Base-by-base conservation (phyloP, 106 monocot genomes). In the Dioscorea dumetorum region DNA sequence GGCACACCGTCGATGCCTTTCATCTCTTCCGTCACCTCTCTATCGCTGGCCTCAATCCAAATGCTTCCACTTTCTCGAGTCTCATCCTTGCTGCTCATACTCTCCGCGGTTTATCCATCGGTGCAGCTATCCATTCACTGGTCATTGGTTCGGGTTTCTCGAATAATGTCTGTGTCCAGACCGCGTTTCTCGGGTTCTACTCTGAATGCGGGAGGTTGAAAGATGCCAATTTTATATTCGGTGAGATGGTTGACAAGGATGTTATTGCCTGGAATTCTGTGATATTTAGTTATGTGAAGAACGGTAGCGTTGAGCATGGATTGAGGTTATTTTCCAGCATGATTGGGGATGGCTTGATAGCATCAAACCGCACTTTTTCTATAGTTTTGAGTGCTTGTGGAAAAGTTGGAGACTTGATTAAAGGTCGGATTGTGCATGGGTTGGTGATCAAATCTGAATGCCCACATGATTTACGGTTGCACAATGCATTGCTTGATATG, bases 201-300 rank as follows among this genome's bases (percentile, higher is more conserved):
- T 76, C 83, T 2, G 73, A 67, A 8, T 78, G 67, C 23, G 83
- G 81, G 12, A 22, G 24, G 12, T 14, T 22, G 12, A 69, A 71
- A 53, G 16, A 49, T 56, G 86, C 81, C 6, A 67, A 78, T 61
- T 61, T 20, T 48, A 66, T 91, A 21, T 91, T 91, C 22, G n/a
- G 53, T 10, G 91, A 88, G 48, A 88, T 91, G 80, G 24, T 5
- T 53, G 69, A 76, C 4, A 74, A 72, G 67, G 95, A 95, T 60
- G 61, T 49, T 21, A 70, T 95, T 50, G 73, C 91, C 64, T 95
- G 91, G 86, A 95, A 91, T 50, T 74, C 80, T 18, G 74, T 84
- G 8, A 86, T 91, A 23, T 57, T 69, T 33, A 65, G 86, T 33
- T 58, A 73, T 61, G 57, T 81, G 67, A 80, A 73, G 53, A 72